Percentiles rank a stretch among this genome's conserved stretches.
Evolutionary conservation across 129 eudicot genomes (phyloP).

Genomic region (Erigeron canadensis): DNA sequence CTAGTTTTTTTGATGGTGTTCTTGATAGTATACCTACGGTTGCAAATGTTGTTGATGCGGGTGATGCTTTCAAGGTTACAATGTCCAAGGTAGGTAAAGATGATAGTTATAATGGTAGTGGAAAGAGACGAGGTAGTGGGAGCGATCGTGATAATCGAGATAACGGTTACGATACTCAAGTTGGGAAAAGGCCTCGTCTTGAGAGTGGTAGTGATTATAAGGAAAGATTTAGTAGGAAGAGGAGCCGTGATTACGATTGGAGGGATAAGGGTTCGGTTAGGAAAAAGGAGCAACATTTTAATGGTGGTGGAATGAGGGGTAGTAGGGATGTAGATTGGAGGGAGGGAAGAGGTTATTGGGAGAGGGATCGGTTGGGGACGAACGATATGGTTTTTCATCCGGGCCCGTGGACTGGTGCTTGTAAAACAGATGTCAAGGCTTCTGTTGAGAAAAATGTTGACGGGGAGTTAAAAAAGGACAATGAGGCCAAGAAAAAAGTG

Average conservation of each 20-base stretch:
- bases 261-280: slow-evolving; percentile 46
- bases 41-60: slow-evolving; percentile 19
- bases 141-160: not conserved
- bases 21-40: slow-evolving; percentile 47
- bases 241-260: slow-evolving; percentile 52
- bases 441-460: slow-evolving; percentile 42
- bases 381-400: slow-evolving; percentile 69
- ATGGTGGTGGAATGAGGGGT: slow-evolving; percentile 41
- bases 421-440: slow-evolving; percentile 44
- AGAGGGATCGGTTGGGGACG: slow-evolving; percentile 63
- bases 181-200: not conserved
- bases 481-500: slow-evolving; percentile 48
- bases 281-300: slow-evolving; percentile 54
- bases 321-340: slow-evolving; percentile 56
- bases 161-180: not conserved
- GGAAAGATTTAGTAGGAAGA: slow-evolving; percentile 60
- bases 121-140: slow-evolving; percentile 17
- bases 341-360: slow-evolving; percentile 94
- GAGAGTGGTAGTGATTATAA: slow-evolving; percentile 43
- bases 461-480: slow-evolving; percentile 41
- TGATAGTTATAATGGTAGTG: slow-evolving; percentile 8
- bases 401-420: slow-evolving; percentile 75
- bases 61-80: too few species aligned
- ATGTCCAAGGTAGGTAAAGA: too few species aligned
- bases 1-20: slow-evolving; percentile 67